A percentile compares a stretch with the other conserved stretches of the same genome.
These are phyloP conservation scores for Gautieria morchelliformis DNA, from an alignment of 768 basidiomycete species.

Conservation along the genomic window DNA sequence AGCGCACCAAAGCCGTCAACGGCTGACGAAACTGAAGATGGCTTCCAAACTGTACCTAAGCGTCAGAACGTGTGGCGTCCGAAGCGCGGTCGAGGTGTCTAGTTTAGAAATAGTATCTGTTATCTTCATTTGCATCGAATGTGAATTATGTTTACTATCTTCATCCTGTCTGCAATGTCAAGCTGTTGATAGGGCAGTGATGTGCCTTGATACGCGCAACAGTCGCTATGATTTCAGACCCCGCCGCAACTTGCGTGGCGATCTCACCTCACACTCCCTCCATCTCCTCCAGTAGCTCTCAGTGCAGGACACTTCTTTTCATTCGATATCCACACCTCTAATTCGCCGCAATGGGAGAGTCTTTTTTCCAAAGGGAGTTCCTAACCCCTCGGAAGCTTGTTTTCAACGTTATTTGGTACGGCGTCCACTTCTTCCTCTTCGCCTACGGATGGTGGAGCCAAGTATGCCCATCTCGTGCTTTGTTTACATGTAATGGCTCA, in stretches of 20 bases:
- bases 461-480: constrained; percentile 29
- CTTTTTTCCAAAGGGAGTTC: constrained; percentile 68
- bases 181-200: no score
- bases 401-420: constrained; percentile 76
- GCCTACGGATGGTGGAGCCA: constrained; percentile 85
- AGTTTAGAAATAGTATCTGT: not conserved
- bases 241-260: not conserved
- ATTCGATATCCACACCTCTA: constrained; percentile 20
- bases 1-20: constrained; percentile 12
- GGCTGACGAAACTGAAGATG: constrained; percentile 42
- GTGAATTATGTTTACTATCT: no score
- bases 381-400: constrained; percentile 50
- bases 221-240: not conserved
- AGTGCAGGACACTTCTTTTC: constrained; percentile 6
- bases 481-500: not conserved
- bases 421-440: constrained; percentile 64
- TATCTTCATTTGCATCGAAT: no score
- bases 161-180: no score
- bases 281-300: not conserved
- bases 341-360: constrained; percentile 43
- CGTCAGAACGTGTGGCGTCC: constrained; percentile 31
- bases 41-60: constrained; percentile 53
- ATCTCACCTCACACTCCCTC: not conserved
- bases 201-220: no score
- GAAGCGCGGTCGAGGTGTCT: constrained; percentile 11